Conservation (phyloP, 2,329 filamentous ascomycete genomes). For the Diaporthe australafricana region DNA sequence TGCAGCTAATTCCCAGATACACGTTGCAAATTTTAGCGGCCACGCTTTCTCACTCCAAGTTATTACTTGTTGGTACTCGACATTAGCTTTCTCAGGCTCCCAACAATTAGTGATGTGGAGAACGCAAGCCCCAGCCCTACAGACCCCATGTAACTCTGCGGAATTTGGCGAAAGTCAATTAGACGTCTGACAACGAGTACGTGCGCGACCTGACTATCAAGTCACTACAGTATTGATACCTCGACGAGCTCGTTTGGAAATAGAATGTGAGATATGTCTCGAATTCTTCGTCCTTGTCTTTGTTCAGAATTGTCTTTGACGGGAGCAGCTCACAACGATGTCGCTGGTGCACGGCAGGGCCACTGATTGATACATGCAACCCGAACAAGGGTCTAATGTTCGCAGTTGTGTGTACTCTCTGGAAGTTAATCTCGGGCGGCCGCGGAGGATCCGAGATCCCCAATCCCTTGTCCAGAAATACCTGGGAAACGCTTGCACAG, state of each 20-base stretch:
- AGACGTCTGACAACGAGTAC: conserved; percentile 38
- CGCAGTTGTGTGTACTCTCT: neutral
- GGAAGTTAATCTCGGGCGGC: conserved; percentile 12
- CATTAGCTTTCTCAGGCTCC: neutral
- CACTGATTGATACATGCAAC: neutral
- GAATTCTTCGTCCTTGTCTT: neutral
- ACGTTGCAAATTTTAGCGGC: conserved; percentile 16
- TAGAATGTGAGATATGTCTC: neutral
- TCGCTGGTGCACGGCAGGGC: neutral
- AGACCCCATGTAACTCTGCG: conserved; percentile 31
- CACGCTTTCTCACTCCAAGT: neutral
- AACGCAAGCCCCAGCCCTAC: conserved; percentile 3
- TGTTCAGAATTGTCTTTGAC: conserved; percentile 2
- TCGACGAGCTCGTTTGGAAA: conserved; percentile 4
- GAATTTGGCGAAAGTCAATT: conserved; percentile 21
- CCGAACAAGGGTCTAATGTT: neutral
- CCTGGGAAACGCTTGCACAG: neutral
- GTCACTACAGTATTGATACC: neutral
- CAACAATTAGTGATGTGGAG: neutral
- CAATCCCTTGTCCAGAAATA: conserved; percentile 26
- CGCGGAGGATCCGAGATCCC: conserved; percentile 24
- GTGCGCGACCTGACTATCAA: conserved; percentile 5
- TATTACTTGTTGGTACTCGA: neutral
- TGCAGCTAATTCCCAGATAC: neutral
- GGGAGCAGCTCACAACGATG: neutral